phyloP scores from a whole-genome alignment of 768 basidiomycete species.

The Serpula lacrymans region DNA sequence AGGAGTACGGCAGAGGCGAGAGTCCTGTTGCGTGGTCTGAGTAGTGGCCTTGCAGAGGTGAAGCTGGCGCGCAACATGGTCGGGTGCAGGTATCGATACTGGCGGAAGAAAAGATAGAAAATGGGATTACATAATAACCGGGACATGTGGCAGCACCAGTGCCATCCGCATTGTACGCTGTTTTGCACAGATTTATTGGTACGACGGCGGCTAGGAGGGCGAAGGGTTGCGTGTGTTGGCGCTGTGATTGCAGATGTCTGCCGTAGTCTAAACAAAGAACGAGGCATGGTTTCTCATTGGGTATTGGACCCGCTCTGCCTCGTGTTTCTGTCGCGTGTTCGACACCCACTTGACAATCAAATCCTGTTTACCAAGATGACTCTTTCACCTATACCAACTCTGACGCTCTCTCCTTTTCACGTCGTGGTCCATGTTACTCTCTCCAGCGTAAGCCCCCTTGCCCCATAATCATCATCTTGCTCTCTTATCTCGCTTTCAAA shows the following conservation, averaged over 20 bases:
- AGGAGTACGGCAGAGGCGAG: slow-evolving; percentile 58
- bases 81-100: no score
- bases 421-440: slow-evolving; percentile 61
- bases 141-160: no score
- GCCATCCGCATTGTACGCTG: no score
- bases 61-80: slow-evolving; percentile 27
- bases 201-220: no score
- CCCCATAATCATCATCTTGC: slow-evolving; percentile 16
- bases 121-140: no score
- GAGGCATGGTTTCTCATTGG: no score
- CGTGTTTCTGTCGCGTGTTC: slow-evolving; percentile 54
- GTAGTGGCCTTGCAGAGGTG: slow-evolving; percentile 5
- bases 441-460: slow-evolving; percentile 64
- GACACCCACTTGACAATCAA: slow-evolving; percentile 16
- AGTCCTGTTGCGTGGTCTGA: slow-evolving; percentile 26
- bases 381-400: slow-evolving; percentile 21
- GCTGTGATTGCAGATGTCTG: no score
- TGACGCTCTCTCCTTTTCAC: slow-evolving; percentile 18
- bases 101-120: background rate
- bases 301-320: slow-evolving; percentile 39
- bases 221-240: no score
- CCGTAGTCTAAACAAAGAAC: slow-evolving; percentile 7
- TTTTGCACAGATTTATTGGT: no score
- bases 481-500: slow-evolving; percentile 24
- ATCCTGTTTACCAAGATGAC: slow-evolving; percentile 26